Percentiles rank a stretch among this genome's conserved stretches.
Evolutionary conservation across 2,329 filamentous ascomycete species (phyloP).

Genomic region (Colletotrichum ledebouriae): DNA sequence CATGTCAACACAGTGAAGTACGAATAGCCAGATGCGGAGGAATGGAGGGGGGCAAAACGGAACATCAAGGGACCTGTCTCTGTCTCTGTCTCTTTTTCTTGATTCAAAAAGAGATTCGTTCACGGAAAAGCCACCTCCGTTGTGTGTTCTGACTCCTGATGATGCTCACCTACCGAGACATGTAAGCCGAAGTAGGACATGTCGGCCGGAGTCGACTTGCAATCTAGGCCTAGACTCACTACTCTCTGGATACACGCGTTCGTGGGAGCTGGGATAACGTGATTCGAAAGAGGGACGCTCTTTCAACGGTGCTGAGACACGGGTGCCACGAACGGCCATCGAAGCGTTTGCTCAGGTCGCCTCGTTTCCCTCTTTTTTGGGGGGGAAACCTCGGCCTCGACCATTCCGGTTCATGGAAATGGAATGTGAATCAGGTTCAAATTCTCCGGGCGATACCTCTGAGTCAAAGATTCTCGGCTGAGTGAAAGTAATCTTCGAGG

Average conservation of each 20-base stretch:
- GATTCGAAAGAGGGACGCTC: conserved; percentile 2
- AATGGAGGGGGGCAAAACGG: not conserved
- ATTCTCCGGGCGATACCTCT: too few species aligned
- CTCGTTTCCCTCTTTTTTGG: too few species aligned
- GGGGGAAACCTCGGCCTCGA: too few species aligned
- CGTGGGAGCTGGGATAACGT: conserved; percentile 6
- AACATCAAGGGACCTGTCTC: not conserved
- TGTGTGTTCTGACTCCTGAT: not conserved
- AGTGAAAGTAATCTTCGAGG: too few species aligned
- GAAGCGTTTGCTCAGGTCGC: conserved; percentile 1
- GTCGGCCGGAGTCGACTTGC: not conserved
- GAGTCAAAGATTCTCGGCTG: too few species aligned
- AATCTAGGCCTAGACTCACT: conserved; percentile 12
- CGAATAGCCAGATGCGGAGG: not conserved
- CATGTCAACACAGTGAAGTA: not conserved
- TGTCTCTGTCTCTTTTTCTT: not conserved
- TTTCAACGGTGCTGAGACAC: conserved; percentile 7
- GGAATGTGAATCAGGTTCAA: too few species aligned
- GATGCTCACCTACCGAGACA: not conserved
- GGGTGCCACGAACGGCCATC: conserved; percentile 13
- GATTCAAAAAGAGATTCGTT: not conserved
- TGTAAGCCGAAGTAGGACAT: not conserved
- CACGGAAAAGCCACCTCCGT: conserved; percentile 7
- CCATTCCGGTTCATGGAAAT: too few species aligned
- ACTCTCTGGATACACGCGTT: not conserved